These are phyloP conservation scores for Monotropa hypopitys DNA, from an alignment of 179 eudicot species.

Conservation along the genomic window DNA sequence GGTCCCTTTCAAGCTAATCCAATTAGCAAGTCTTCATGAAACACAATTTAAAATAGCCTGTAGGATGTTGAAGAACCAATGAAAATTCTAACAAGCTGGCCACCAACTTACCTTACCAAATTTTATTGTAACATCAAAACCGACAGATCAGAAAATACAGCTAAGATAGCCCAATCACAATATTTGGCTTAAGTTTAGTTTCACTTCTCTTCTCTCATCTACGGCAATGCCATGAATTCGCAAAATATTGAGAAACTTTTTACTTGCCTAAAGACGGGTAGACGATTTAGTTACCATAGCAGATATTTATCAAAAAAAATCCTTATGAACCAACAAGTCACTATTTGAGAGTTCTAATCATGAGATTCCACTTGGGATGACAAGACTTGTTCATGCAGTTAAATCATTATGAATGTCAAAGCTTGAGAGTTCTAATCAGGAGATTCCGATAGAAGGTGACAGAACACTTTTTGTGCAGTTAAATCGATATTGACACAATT, in stretches of 20 bases:
- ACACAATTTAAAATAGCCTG: background rate
- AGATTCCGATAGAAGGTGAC: background rate
- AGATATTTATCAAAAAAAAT: background rate
- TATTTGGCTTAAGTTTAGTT: background rate
- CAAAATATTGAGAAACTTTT: background rate
- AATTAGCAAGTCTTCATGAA: background rate
- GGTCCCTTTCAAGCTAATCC: background rate
- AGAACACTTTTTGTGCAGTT: background rate
- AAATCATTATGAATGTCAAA: background rate
- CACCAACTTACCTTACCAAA: background rate
- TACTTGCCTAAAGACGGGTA: background rate
- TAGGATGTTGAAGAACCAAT: background rate
- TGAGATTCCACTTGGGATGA: constrained; percentile 4
- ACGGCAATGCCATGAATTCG: background rate
- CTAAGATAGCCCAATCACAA: background rate
- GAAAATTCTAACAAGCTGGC: background rate
- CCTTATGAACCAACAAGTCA: background rate
- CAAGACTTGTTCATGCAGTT: background rate
- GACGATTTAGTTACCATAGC: background rate
- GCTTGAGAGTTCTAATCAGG: background rate
- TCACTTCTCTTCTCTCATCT: background rate
- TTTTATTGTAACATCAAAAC: background rate
- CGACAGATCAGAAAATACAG: background rate
- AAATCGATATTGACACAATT: background rate
- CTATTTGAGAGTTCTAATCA: background rate